Evolutionary conservation across 2,329 filamentous ascomycete genomes (phyloP).

Genomic region (Aspergillus arachidicola): DNA sequence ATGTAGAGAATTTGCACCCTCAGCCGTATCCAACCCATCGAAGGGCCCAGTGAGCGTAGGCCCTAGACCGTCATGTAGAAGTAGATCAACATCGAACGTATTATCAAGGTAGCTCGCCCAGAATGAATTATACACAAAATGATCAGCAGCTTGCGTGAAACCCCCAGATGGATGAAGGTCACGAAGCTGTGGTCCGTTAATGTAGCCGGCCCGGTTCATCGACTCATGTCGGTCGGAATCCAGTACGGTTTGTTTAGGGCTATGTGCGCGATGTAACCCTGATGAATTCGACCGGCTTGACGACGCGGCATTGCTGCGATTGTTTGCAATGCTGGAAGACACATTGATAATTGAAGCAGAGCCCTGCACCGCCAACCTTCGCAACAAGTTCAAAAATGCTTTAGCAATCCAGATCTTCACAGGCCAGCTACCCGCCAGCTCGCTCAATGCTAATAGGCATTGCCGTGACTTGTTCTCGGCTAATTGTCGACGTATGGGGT

Average conservation of each 20-base stretch:
- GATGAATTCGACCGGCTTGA: neutral
- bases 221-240: neutral
- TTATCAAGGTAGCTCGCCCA: conserved; percentile 18
- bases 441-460: conserved; percentile 28
- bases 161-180: conserved; percentile 1
- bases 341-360: conserved; percentile 11
- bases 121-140: conserved; percentile 17
- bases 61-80: conserved; percentile 10
- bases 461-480: conserved; percentile 28
- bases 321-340: neutral
- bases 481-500: conserved; percentile 23
- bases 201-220: neutral
- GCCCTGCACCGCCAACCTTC: conserved; percentile 16
- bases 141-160: conserved; percentile 5
- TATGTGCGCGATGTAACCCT: neutral
- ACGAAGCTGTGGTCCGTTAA: neutral
- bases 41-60: neutral
- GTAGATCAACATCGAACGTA: conserved; percentile 15
- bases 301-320: neutral
- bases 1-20: neutral
- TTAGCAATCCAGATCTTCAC: conserved; percentile 30
- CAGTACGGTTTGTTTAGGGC: neutral
- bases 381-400: conserved; percentile 19
- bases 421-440: conserved; percentile 28
- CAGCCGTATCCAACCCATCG: neutral